phyloP scores from a whole-genome alignment of 139 green algal species.

The Astrephomene gubernaculifera region DNA sequence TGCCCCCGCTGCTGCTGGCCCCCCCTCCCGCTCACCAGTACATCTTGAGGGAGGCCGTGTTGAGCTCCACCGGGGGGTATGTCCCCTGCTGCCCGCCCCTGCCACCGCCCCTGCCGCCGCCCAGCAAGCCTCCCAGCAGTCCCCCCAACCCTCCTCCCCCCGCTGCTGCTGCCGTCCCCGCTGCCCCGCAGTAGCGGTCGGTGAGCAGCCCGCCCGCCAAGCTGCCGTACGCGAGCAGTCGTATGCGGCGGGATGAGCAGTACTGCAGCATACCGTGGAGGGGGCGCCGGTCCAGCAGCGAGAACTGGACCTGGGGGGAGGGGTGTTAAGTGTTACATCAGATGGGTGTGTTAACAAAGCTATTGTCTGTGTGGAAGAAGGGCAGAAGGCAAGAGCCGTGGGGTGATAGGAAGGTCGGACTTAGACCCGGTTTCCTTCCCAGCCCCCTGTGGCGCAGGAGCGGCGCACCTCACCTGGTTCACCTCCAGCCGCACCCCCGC shows the following conservation, averaged over 20 bases:
- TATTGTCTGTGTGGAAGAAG: background rate
- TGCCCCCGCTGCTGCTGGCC: no score
- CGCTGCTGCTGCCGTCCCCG: no score
- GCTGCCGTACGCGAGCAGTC: constrained; percentile 67
- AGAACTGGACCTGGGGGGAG: constrained; percentile 77
- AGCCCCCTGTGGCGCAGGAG: background rate
- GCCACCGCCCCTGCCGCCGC: constrained; percentile 12
- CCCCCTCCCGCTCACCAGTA: constrained; percentile 53
- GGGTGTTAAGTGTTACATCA: background rate
- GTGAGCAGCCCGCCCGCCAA: constrained; percentile 66
- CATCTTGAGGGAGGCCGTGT: constrained; percentile 72
- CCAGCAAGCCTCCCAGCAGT: constrained; percentile 59
- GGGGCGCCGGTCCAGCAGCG: constrained; percentile 76
- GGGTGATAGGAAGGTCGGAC: background rate
- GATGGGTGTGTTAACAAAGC: no score
- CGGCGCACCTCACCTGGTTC: constrained; percentile 59
- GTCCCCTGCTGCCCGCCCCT: no score
- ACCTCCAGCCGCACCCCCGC: constrained; percentile 66
- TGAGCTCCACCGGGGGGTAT: constrained; percentile 63
- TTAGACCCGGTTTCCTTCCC: background rate
- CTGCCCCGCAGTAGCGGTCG: constrained; percentile 59
- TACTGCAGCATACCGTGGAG: constrained; percentile 70
- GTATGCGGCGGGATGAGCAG: constrained; percentile 51
- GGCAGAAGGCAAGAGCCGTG: no score
- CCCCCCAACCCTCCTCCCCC: no score